Evolutionary conservation across 2,329 filamentous ascomycete genomes (phyloP), one percentile per base, ranked within the genome.

Genomic region (Dichotomopilus funicola): DNA sequence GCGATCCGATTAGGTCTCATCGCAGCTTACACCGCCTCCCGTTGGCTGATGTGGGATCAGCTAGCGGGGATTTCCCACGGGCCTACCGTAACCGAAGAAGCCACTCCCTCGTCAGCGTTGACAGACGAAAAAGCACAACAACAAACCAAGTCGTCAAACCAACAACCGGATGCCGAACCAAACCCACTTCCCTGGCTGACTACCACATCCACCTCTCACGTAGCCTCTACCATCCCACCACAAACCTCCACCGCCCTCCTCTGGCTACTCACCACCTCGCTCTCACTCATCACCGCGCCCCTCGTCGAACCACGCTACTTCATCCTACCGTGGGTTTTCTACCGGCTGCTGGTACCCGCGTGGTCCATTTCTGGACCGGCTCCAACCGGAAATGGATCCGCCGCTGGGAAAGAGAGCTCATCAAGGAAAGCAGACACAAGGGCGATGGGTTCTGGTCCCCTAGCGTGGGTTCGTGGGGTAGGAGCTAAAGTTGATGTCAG

Each of bases 261-360:
- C 31, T 78, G 82, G 60, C 69, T 96, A 6, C 72, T 84, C 4
- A 80, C 91, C 0, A 91, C 91, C 0, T 67, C 86, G 0, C 76
- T 96, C 3, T 92, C 89, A 0, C 80, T 99, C 10, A 74, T 96
- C 53, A 94, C 90, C 0, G 91, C 94, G 0, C 91, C 94, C 0
- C 79, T 99, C 0, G 92, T 99, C 8, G 94, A 99, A 70, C 94
- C 94, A 11, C 82, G 94, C 11, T 99, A 99, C 71, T 96, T 96
- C 70, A 95, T 99, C 67, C 78, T 96, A 10, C 91, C 92, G 0
- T 99, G 91, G 90, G 81, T 96, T 7, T 85, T 96, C 65, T 97
- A 91, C 89, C 81, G 94, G 0, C 72, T 97, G 6, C 80, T 95
- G 65, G 73, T 95, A 0, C 89, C 89, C 0, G 70, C 76, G 51